Evolutionary conservation across 1,284 basidiomycete species (phyloP).

Genomic region (Neotropicomus parvogracilis): DNA sequence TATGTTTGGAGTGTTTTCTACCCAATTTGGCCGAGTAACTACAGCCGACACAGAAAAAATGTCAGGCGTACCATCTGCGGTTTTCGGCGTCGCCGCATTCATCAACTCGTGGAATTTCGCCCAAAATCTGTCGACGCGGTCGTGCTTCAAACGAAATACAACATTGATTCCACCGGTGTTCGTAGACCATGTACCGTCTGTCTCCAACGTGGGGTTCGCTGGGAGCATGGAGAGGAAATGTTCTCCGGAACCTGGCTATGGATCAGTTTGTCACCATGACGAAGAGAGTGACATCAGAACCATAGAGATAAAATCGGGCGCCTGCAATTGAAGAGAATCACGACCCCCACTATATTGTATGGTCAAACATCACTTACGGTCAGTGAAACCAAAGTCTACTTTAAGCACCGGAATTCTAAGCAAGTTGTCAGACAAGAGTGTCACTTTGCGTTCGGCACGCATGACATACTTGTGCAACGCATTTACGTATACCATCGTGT

Average conservation of each 20-base stretch:
- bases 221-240: slow-evolving; percentile 9
- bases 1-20: too few relatives aligned
- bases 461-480: slow-evolving; percentile 5
- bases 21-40: too few relatives aligned
- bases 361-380: background rate
- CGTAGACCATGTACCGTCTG: background rate
- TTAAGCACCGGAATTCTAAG: slow-evolving; percentile 4
- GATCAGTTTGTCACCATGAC: background rate
- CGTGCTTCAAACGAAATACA: slow-evolving; percentile 6
- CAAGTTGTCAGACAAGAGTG: too few relatives aligned
- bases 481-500: slow-evolving; percentile 6
- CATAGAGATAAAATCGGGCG: slow-evolving; percentile 5
- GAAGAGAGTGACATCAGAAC: background rate
- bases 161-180: slow-evolving; percentile 2
- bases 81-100: background rate
- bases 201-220: background rate
- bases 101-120: slow-evolving; percentile 1
- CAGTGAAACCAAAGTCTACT: slow-evolving; percentile 5
- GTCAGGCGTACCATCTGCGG: too few relatives aligned
- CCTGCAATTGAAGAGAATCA: background rate
- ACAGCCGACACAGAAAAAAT: too few relatives aligned
- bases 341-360: too few relatives aligned
- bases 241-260: background rate
- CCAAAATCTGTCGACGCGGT: slow-evolving; percentile 4
- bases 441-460: too few relatives aligned